Conservation (phyloP, 2,329 filamentous ascomycete genomes). For the Fusarium sp. region DNA sequence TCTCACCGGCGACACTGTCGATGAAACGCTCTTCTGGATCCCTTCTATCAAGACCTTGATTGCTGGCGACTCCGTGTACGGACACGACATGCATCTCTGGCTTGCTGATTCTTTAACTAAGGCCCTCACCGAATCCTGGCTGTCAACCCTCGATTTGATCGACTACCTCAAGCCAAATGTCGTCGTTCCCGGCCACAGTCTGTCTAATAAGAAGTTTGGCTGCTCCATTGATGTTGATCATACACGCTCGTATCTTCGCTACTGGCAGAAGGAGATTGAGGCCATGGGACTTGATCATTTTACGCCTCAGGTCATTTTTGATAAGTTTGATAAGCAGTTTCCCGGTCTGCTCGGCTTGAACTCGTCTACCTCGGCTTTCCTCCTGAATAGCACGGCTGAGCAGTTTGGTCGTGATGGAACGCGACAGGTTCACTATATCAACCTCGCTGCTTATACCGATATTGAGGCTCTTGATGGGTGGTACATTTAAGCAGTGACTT, state of each 20-base stretch:
- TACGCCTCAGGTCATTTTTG: not conserved
- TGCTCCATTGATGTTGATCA: not conserved
- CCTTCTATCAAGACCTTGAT: not conserved
- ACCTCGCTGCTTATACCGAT: not conserved
- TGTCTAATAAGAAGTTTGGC: not conserved
- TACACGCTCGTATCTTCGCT: not conserved
- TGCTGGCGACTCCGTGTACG: not conserved
- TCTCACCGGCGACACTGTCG: fast-evolving
- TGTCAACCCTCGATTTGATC: not conserved
- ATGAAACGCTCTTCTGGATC: not conserved
- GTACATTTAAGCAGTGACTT: no score
- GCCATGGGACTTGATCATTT: not conserved
- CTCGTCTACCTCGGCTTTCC: not conserved
- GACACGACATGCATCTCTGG: not conserved
- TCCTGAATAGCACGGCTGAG: not conserved
- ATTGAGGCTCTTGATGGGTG: not conserved
- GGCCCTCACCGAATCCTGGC: not conserved
- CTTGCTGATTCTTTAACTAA: not conserved
- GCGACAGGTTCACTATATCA: not conserved
- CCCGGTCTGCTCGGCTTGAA: not conserved
- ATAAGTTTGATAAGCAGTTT: not conserved
- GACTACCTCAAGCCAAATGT: not conserved
- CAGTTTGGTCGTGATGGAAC: not conserved
- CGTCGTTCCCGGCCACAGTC: not conserved
- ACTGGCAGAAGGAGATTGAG: not conserved